Percentiles rank a stretch among this genome's conserved stretches.
phyloP scores from a whole-genome alignment of 306 rosid species.

The Coriaria nepalensis region DNA sequence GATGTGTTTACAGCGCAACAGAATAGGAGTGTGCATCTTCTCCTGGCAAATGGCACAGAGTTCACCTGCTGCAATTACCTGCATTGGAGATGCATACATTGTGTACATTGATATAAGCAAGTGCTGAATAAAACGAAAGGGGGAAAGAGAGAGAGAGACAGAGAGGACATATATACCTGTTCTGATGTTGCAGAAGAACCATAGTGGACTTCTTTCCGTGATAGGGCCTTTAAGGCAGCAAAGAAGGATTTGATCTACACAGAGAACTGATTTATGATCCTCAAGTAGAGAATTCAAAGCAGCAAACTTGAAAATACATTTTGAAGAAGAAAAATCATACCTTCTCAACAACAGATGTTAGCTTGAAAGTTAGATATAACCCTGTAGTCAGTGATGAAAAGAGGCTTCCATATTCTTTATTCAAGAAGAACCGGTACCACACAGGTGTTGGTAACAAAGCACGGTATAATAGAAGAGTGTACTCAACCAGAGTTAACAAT shows the following conservation, averaged over 20 bases:
- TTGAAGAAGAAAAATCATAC: slow-evolving; percentile 28
- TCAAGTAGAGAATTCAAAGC: slow-evolving; percentile 13
- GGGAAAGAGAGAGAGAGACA: too few species aligned
- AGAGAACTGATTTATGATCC: slow-evolving; percentile 6
- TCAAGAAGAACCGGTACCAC: slow-evolving; percentile 80
- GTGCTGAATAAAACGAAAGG: too few species aligned
- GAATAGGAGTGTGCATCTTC: slow-evolving; percentile 74
- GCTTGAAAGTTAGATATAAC: slow-evolving; percentile 78
- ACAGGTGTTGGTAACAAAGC: slow-evolving; percentile 75
- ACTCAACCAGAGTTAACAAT: slow-evolving; percentile 67
- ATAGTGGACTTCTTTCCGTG: slow-evolving; percentile 55
- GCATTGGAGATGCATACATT: slow-evolving; percentile 15
- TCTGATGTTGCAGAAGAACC: slow-evolving; percentile 75
- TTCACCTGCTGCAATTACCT: slow-evolving; percentile 78
- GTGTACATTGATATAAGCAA: neutral
- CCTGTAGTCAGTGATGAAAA: slow-evolving; percentile 84
- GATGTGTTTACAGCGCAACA: slow-evolving; percentile 74
- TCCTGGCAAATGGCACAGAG: slow-evolving; percentile 94
- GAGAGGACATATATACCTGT: slow-evolving; percentile 33
- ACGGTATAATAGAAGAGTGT: slow-evolving; percentile 62
- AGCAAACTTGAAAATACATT: slow-evolving; percentile 4
- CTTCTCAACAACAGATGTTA: slow-evolving; percentile 72
- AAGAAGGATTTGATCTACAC: slow-evolving; percentile 51
- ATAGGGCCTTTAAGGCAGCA: slow-evolving; percentile 50
- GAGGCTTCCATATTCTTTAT: slow-evolving; percentile 75